phyloP scores from a whole-genome alignment of 1,284 basidiomycete species.

The Leccinum ponderosum region DNA sequence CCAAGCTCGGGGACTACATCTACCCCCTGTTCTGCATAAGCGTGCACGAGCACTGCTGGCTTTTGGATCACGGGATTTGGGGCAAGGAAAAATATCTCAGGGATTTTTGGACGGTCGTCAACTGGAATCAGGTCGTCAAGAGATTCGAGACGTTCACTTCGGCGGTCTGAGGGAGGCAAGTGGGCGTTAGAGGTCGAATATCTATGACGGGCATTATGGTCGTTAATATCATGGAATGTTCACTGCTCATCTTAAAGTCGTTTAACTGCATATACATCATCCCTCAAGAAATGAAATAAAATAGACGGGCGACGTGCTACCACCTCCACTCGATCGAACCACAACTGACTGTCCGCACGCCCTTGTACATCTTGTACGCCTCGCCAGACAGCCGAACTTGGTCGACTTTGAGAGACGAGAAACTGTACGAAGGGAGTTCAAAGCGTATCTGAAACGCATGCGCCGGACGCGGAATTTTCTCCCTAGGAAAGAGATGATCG shows the following conservation, averaged over 20 bases:
- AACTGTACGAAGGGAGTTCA: slow-evolving; percentile 70
- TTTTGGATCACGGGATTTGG: slow-evolving; percentile 93
- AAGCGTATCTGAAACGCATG: slow-evolving; percentile 75
- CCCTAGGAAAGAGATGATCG: slow-evolving; percentile 25
- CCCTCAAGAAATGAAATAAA: not conserved
- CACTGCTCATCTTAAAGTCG: slow-evolving; percentile 21
- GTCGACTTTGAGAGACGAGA: slow-evolving; percentile 82
- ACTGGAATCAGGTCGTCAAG: slow-evolving; percentile 76
- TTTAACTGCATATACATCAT: slow-evolving; percentile 11
- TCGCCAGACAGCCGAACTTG: slow-evolving; percentile 83
- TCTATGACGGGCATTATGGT: slow-evolving; percentile 1
- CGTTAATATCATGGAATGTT: slow-evolving; percentile 5
- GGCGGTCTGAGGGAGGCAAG: slow-evolving; percentile 8
- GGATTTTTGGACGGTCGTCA: slow-evolving; percentile 86
- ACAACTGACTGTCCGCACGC: slow-evolving; percentile 61
- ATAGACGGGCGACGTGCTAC: slow-evolving; percentile 37
- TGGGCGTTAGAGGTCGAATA: slow-evolving; percentile 5
- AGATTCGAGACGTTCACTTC: slow-evolving; percentile 27
- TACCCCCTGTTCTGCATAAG: slow-evolving; percentile 85
- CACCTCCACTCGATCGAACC: slow-evolving; percentile 78
- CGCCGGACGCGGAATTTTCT: slow-evolving; percentile 51
- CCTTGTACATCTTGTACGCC: slow-evolving; percentile 84
- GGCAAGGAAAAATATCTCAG: slow-evolving; percentile 89
- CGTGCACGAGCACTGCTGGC: slow-evolving; percentile 91
- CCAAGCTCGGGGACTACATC: slow-evolving; percentile 52